Conservation (phyloP, 352 stramenopile species). For the Thraustochytrium aureum region DNA sequence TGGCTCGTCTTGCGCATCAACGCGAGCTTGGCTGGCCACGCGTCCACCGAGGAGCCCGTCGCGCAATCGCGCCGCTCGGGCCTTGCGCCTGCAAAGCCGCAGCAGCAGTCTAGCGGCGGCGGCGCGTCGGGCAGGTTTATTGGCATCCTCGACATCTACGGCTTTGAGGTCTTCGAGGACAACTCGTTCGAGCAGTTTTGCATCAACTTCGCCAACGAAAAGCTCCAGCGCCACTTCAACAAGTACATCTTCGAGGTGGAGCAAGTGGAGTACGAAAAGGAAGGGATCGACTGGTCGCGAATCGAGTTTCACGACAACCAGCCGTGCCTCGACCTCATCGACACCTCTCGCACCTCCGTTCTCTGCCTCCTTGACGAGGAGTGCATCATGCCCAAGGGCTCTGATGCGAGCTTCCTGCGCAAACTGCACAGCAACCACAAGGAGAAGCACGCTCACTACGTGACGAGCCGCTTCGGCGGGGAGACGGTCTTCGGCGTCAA, state of each 20-base stretch:
- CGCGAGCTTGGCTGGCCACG: slow-evolving; percentile 16
- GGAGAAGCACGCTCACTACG: slow-evolving; percentile 47
- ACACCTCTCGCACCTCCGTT: slow-evolving; percentile 57
- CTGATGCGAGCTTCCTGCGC: slow-evolving; percentile 41
- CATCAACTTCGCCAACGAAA: slow-evolving; percentile 85
- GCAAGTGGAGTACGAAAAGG: slow-evolving; percentile 72
- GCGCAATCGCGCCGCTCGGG: not conserved
- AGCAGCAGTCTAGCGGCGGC: not conserved
- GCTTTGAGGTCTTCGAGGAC: slow-evolving; percentile 88
- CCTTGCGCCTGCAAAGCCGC: not conserved
- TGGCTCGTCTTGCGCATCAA: slow-evolving; percentile 78
- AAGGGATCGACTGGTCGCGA: slow-evolving; percentile 65
- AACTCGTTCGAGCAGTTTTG: slow-evolving; percentile 91
- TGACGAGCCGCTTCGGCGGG: slow-evolving; percentile 66
- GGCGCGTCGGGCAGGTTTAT: slow-evolving; percentile 63
- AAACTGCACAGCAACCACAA: slow-evolving; percentile 55
- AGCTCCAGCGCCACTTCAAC: slow-evolving; percentile 79
- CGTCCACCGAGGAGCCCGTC: not conserved
- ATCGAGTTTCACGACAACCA: slow-evolving; percentile 81
- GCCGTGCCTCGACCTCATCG: slow-evolving; percentile 56
- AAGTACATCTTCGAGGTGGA: slow-evolving; percentile 80
- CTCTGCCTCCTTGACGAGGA: slow-evolving; percentile 45
- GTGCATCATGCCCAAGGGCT: slow-evolving; percentile 37
- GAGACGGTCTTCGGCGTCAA: slow-evolving; percentile 84
- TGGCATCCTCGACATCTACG: slow-evolving; percentile 90